Conservation (phyloP, 2,329 filamentous ascomycete species). For the Coniochaeta hoffmannii region DNA sequence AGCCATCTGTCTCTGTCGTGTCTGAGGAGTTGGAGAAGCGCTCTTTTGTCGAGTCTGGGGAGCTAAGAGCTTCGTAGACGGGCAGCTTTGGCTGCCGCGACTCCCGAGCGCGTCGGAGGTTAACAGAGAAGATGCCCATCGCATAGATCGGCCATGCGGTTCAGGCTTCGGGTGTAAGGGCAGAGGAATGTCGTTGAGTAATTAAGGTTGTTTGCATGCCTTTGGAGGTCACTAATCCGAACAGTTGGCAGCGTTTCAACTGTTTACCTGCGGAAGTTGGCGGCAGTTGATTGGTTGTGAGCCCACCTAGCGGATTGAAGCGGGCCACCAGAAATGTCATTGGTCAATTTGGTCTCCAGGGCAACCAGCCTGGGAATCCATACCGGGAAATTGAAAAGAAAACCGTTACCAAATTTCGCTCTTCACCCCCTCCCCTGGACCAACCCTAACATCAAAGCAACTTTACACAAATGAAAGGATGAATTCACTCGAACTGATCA, state of each 20-base stretch:
- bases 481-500: slow-evolving; percentile 14
- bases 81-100: slow-evolving; percentile 35
- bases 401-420: too few relatives aligned
- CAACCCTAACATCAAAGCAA: too few relatives aligned
- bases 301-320: too few relatives aligned
- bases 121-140: slow-evolving; percentile 44
- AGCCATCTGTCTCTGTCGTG: slow-evolving; percentile 36
- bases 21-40: slow-evolving; percentile 43
- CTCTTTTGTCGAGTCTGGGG: slow-evolving; percentile 35
- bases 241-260: too few relatives aligned
- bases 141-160: neutral
- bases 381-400: too few relatives aligned
- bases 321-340: too few relatives aligned
- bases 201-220: slow-evolving; percentile 1
- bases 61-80: slow-evolving; percentile 38
- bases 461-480: slow-evolving; percentile 15
- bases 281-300: too few relatives aligned
- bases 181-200: neutral
- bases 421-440: too few relatives aligned
- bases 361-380: too few relatives aligned
- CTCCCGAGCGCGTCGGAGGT: slow-evolving; percentile 39
- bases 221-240: neutral
- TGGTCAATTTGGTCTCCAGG: too few relatives aligned
- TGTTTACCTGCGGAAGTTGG: too few relatives aligned
- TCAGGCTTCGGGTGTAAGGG: slow-evolving; percentile 24